Base-by-base conservation (phyloP, 345 rosid genomes). In the Camelina sativa region DNA sequence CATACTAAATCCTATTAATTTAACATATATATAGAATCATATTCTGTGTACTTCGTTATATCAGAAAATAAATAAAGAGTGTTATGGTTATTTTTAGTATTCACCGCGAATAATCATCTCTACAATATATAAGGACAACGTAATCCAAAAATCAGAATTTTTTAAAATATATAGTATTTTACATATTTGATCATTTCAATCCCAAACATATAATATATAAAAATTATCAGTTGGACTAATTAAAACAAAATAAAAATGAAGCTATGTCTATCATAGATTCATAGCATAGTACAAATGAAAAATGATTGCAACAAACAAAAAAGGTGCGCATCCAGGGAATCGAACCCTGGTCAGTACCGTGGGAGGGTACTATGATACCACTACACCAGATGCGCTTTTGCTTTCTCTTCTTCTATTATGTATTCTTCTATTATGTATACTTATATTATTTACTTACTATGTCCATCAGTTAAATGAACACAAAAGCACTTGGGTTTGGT, bases 311-410 rank as follows among this genome's bases (percentile, higher is more conserved):
- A 25, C 4, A 25, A 25, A 25, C 28, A 28, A 28, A 28, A 7
- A 16, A 0, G 1, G 0, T 92, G 91, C 91, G 89, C 92, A 89
- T 88, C 92, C 92, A 78, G 93, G 97, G 91, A 92, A 93, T 89
- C 96, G 91, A 91, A 85, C 98, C 89, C 89, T 77, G 92, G 96
- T 90, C 90, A 89, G 89, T 84, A 87, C 96, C 91, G 91, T 88
- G 93, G 96, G 96, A 89, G 97, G 96, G 97, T 87, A 86, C 93
- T 88, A 89, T 91, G 96, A 89, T 85, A 89, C 97, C 96, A 85
- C 97, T 84, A 91, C 93, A 93, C 93, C 62, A 87, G 87, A 91
- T 91, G 97, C 95, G 96, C 96, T 22, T 47, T n/a, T 66, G 37
- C 0, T 1, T 0, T 2, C 0, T 0, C 0, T 0, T 1, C 0